Base-by-base conservation (phyloP, 108 stramenopile genomes). In the Pseudonitzschia delicatissima region DNA sequence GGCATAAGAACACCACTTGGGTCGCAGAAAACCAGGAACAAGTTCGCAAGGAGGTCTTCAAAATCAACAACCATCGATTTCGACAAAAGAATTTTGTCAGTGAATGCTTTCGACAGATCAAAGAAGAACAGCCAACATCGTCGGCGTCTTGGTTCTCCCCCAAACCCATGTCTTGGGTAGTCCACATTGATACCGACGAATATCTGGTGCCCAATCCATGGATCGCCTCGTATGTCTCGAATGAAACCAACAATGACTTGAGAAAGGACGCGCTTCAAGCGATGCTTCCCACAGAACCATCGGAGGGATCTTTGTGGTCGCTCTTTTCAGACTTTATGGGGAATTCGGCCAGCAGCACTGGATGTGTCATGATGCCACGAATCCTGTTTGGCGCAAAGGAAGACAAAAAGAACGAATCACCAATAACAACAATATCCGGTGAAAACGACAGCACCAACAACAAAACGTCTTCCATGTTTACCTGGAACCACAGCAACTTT, bases 151-250 rank as follows among this genome's bases (percentile, higher is more conserved):
- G 18, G 3, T n/a, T n/a, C 4, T n/a, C 15, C n/a, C n/a, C n/a
- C n/a, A n/a, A 45, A 15, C 4, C 6, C 37, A 11, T 39, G 6
- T 65, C 53, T 11, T 86, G 85, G 88, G 74, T 76, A 11, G 64
- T 74, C 3, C 77, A 84, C 47, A 78, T 76, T 34, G 88, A 89
- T 49, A 76, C 85, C 5, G 88, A 89, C 62, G 88, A 89, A 69
- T 89, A 80, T 51, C 69, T 89, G 20, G 65, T 69, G 21, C 59
- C 78, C 51, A 87, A 87, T 68, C 78, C 64, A 23, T 18, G 45
- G 59, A 52, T 52, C 27, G n/a, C n/a, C n/a, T n/a, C n/a, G n/a
- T n/a, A 42, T 42, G 15, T 42, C 15, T 13, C 40, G 13, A 42
- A 42, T 13, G 15, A 11, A 42, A 42, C 40, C 40, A 42, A 42